Evolutionary conservation across 805 yeast species (phyloP).

Genomic region (Candida maesae): DNA sequence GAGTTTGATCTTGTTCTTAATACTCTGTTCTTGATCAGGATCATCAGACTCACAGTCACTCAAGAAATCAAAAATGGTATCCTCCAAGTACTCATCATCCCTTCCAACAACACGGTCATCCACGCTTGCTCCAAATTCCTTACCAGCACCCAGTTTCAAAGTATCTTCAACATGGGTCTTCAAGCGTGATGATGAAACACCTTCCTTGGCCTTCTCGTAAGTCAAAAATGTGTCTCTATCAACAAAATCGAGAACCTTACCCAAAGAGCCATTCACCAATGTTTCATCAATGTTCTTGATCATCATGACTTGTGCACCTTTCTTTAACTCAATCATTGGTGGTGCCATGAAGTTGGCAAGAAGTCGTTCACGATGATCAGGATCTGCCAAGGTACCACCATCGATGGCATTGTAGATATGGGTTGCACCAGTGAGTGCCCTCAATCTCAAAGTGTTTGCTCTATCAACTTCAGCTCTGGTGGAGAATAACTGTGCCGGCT

Average conservation of each 20-base stretch:
- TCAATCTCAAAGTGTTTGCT: slow-evolving; percentile 54
- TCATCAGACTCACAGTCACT: slow-evolving; percentile 26
- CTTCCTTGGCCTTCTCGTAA: slow-evolving; percentile 28
- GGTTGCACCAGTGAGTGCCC: slow-evolving; percentile 40
- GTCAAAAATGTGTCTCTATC: slow-evolving; percentile 47
- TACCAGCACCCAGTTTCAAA: neutral
- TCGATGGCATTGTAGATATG: slow-evolving; percentile 49
- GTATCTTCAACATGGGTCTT: slow-evolving; percentile 22
- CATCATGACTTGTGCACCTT: slow-evolving; percentile 81
- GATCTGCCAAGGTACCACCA: slow-evolving; percentile 44
- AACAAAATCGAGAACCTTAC: slow-evolving; percentile 59
- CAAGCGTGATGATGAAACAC: slow-evolving; percentile 9
- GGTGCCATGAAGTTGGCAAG: slow-evolving; percentile 64
- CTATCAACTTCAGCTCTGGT: slow-evolving; percentile 68
- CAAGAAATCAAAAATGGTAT: slow-evolving; percentile 47
- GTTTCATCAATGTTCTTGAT: slow-evolving; percentile 69
- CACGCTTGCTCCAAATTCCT: neutral
- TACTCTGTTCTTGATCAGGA: slow-evolving; percentile 29
- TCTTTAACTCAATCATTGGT: slow-evolving; percentile 49
- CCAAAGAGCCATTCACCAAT: slow-evolving; percentile 75
- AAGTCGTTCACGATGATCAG: slow-evolving; percentile 39
- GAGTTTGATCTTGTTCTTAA: slow-evolving; percentile 45
- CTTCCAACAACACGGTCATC: neutral
- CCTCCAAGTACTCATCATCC: slow-evolving; percentile 31
- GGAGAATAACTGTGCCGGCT: slow-evolving; percentile 72